Percentiles rank a stretch among this genome's conserved stretches.
phyloP scores from a whole-genome alignment of 768 basidiomycete species.

The Pleurotus pulmonarius region DNA sequence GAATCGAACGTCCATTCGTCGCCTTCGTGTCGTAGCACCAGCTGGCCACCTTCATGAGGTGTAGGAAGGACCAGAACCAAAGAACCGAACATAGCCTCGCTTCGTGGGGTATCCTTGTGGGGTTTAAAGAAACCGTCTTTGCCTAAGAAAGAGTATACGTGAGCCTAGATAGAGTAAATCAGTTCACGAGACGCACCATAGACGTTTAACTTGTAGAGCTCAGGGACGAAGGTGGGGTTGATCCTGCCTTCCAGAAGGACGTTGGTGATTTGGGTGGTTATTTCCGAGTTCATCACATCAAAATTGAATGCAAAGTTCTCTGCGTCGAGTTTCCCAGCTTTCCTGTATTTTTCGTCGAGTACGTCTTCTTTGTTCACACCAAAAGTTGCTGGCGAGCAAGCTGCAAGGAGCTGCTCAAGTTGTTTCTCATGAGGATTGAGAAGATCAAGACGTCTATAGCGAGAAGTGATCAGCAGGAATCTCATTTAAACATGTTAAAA shows the following conservation, averaged over 20 bases:
- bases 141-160: constrained; percentile 10
- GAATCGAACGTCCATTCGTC: constrained; percentile 32
- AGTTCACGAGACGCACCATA: constrained; percentile 23
- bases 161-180: too few species aligned
- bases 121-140: constrained; percentile 35
- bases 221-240: constrained; percentile 15
- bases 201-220: constrained; percentile 37
- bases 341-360: constrained; percentile 31
- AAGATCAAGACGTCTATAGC: constrained; percentile 8
- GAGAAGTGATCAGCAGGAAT: not conserved
- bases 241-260: constrained; percentile 15
- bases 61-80: constrained; percentile 40
- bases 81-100: constrained; percentile 36
- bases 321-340: constrained; percentile 28
- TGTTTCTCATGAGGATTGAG: not conserved
- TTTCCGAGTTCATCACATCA: constrained; percentile 17
- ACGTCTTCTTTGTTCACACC: constrained; percentile 25
- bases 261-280: constrained; percentile 17
- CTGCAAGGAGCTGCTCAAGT: constrained; percentile 18
- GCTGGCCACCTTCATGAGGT: constrained; percentile 32
- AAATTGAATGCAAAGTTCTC: constrained; percentile 22
- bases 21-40: constrained; percentile 24
- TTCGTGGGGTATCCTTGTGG: constrained; percentile 37
- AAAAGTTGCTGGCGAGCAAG: constrained; percentile 29
- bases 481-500: not conserved